A percentile compares a stretch with the other conserved stretches of the same genome.
phyloP scores from a whole-genome alignment of 2,329 filamentous ascomycete genomes.

The Fusarium algeriense region DNA sequence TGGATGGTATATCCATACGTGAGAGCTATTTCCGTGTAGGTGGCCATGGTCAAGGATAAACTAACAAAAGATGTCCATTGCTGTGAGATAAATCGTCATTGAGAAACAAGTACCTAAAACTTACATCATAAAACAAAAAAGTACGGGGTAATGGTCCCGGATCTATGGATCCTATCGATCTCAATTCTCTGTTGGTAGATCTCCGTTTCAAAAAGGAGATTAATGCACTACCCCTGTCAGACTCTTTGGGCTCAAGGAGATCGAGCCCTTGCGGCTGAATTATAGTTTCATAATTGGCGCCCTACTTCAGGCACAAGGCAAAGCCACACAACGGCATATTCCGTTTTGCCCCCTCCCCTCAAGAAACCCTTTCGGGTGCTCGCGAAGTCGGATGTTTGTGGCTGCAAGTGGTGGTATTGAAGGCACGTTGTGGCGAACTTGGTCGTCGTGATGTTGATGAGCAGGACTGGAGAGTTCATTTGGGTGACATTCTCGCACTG shows the following conservation, averaged over 20 bases:
- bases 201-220: conserved; percentile 23
- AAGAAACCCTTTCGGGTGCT: background rate
- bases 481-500: background rate
- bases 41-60: background rate
- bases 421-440: background rate
- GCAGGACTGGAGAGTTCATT: background rate
- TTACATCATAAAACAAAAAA: background rate
- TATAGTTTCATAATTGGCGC: conserved; percentile 18
- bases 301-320: conserved; percentile 22
- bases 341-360: background rate
- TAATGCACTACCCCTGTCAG: background rate
- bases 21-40: accelerated
- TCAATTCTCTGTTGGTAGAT: background rate
- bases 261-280: conserved; percentile 26
- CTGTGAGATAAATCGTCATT: background rate
- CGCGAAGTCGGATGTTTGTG: background rate
- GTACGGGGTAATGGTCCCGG: background rate
- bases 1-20: background rate
- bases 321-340: background rate
- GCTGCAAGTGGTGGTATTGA: background rate
- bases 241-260: background rate
- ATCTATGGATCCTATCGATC: background rate
- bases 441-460: background rate
- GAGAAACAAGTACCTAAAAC: background rate
- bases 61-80: background rate